Evolutionary conservation across 169 alveolate genomes (phyloP), one percentile per base, ranked within the genome.

Genomic region (Eimeria falciformis): DNA sequence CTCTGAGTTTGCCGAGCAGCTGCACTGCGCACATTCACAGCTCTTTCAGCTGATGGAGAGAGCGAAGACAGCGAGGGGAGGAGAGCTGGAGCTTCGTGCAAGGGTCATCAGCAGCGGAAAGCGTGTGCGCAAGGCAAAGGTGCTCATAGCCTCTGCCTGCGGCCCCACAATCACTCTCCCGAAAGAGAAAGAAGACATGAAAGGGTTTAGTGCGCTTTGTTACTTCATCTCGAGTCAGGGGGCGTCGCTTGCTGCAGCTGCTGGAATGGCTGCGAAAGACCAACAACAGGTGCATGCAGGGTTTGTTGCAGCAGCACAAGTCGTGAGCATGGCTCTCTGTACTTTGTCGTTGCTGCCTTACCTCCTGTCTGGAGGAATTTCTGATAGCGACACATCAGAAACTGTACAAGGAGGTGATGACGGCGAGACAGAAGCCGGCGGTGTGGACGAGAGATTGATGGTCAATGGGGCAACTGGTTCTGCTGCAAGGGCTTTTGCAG

Each of bases 241-340:
- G 11, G 82, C 55, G 4, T 2, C 56, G 23, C 82, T 71, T 2
- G 82, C 82, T 2, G 50, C 82, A 29, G 82, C 82, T 29, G 82
- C 82, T 14, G 58, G 58, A 33, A 55, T 33, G 7, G 58, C 82
- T 2, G 58, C 11, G 3, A 11, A 71, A 55, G 56, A 71, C n/a
- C 82, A 71, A 33, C 58, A 71, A 55, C 82, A 71, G 55, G 29
- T 71, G 3, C 82, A 71, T 14, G 5, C 18, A 23, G 82, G 82
- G 7, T 17, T 71, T 18, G 12, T 3, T 71, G 82, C 82, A n/a
- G 82, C 82, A n/a, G 82, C 82, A 4, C 50, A 43, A 12, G 47
- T 33, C 21, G 2, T 71, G 29, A 27, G 82, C 40, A 17, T 40
- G 23, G 50, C 82, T 5, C 21, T 40, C 3, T 71, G 82, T 40